Evolutionary conservation across 2,329 filamentous ascomycete genomes (phyloP), one percentile per base, ranked within the genome.

Genomic region (Xylaria arbuscula): DNA sequence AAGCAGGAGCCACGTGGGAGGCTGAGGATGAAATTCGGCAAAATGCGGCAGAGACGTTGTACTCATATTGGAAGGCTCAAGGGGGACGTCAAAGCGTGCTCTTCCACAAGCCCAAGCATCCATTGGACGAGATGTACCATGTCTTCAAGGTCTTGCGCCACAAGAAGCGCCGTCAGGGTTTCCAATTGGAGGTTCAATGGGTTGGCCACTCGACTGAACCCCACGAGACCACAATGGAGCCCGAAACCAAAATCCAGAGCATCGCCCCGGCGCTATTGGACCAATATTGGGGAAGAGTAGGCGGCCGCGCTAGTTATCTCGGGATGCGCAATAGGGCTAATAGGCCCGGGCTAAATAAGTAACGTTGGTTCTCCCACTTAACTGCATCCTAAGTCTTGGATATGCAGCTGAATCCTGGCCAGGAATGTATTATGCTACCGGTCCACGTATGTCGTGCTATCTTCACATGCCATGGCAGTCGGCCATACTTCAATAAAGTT

Each of bases 11-110:
- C 4, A 78, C 76, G 2, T 81, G 78, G 78, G 79, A 80, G 32
- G 56, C 70, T 3, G 79, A 81, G 53, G 73, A 75, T 15, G 78
- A 77, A 61, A 77, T 81, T 51, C 79, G 80, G 48, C 63, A 74
- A 57, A 76, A 76, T 50, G 78, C 78, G 0, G 76, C 73, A 28
- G 78, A 79, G 24, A 69, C 66, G 1, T 64, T 81, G 0, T 80
- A 76, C 45, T 71, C 73, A 6, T 81, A 79, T 64, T 81, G 79
- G 79, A 73, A 72, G 32, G 50, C 72, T 2, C 73, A 75, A 60
- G 78, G 79, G 9, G 78, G 78, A 3, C 75, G 79, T 2, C 66
- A 72, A 19, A 71, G 69, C 17, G 72, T 73, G 9, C 64, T 81
- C 11, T 79, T 79, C 69, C 69, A 73, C 63, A 74, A 74, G 38